Evolutionary conservation across 805 yeast genomes (phyloP).

Genomic region (Naumovozyma castellii): DNA sequence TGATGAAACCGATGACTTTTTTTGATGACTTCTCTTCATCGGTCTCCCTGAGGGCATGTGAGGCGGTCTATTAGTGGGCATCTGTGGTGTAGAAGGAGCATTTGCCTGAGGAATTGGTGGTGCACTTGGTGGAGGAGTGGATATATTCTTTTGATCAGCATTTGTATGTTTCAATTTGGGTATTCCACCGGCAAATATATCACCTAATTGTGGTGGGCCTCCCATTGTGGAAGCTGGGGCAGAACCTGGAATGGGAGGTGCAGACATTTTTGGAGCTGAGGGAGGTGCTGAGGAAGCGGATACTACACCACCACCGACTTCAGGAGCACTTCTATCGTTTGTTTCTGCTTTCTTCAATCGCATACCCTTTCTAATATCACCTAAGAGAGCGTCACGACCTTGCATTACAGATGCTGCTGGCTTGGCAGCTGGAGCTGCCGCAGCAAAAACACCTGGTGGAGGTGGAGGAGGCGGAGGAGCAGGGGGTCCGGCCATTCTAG

Average conservation of each 20-base stretch:
- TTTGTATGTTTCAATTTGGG: conserved; percentile 50
- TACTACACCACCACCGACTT: conserved; percentile 34
- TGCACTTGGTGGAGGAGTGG: neutral
- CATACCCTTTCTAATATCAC: conserved; percentile 72
- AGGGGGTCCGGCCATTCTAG: conserved; percentile 29
- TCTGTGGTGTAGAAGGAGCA: conserved; percentile 6
- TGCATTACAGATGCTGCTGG: conserved; percentile 27
- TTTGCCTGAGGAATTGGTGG: conserved; percentile 13
- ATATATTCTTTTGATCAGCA: neutral
- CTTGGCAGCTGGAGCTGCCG: conserved; percentile 28
- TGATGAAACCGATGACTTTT: conserved; percentile 9
- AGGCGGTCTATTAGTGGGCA: conserved; percentile 12
- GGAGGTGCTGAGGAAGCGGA: conserved; percentile 14
- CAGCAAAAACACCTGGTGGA: conserved; percentile 27
- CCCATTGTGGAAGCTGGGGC: conserved; percentile 11
- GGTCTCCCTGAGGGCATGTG: conserved; percentile 10
- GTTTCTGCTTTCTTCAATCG: conserved; percentile 54
- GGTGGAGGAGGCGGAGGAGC: conserved; percentile 56
- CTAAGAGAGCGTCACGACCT: conserved; percentile 51
- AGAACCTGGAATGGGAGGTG: conserved; percentile 22
- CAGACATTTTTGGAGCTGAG: conserved; percentile 7
- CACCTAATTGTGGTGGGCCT: conserved; percentile 30
- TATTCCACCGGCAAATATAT: conserved; percentile 55
- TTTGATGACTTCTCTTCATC: conserved; percentile 9
- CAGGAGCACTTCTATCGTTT: conserved; percentile 57